phyloP scores from a whole-genome alignment of 257 asterid genomes.

The Primulina huaijiensis region DNA sequence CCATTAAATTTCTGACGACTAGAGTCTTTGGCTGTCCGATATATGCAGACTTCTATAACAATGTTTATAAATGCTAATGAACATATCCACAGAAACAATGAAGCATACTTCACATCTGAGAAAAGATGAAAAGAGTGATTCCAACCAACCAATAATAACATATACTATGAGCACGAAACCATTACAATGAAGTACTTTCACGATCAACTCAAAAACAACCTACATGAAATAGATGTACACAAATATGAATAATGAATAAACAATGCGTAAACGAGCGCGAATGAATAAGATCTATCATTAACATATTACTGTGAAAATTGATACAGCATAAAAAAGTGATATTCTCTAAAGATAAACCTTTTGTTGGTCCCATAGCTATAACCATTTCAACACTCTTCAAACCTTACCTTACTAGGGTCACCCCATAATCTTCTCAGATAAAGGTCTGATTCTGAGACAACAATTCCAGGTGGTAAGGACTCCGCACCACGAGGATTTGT shows the following conservation, averaged over 20 bases:
- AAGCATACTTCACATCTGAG: constrained; percentile 20
- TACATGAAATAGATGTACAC: neutral
- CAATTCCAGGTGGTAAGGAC: constrained; percentile 94
- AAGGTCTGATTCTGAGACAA: constrained; percentile 86
- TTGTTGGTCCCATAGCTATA: constrained; percentile 4
- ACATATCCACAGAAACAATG: constrained; percentile 11
- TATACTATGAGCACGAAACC: constrained; percentile 6
- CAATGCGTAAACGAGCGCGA: constrained; percentile 1
- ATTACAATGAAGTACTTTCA: constrained; percentile 8
- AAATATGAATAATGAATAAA: neutral
- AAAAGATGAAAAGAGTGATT: neutral
- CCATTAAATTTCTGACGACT: constrained; percentile 7
- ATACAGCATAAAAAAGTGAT: neutral
- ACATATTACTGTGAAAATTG: neutral
- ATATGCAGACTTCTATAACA: constrained; percentile 17
- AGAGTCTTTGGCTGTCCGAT: constrained; percentile 13
- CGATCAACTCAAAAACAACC: constrained; percentile 11
- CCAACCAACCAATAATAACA: neutral
- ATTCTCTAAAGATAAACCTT: neutral
- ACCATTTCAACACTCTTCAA: constrained; percentile 19
- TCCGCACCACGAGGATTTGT: constrained; percentile 98
- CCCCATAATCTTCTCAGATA: constrained; percentile 98
- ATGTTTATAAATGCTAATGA: neutral
- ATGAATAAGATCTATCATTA: constrained; percentile 1
- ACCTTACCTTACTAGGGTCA: constrained; percentile 86